Evolutionary conservation across 2,329 filamentous ascomycete species (phyloP), one percentile per base, ranked within the genome.

Genomic region (Penicillium sp.): DNA sequence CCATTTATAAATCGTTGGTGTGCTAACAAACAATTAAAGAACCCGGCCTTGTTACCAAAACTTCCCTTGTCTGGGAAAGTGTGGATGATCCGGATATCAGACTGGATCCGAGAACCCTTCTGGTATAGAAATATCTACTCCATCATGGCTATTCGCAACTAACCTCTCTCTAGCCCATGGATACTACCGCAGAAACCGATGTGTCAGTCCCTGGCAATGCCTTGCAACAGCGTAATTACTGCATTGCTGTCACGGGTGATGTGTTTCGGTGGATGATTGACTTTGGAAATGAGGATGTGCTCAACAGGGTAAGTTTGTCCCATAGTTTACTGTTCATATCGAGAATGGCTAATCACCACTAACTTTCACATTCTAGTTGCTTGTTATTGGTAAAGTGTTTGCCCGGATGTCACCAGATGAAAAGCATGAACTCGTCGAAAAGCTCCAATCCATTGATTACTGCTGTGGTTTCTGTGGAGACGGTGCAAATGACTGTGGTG

Each of bases 381-480:
- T 99, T 58, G 89, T 97, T 38, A 87, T 86, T 58, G 93, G 94
- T 28, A 94, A 95, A 77, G 92, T 99, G 1, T 99, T 96, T 77
- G 96, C 95, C 4, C 90, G 95, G 69, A 99, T 99, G 95, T 98
- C 94, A 1, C 96, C 95, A 0, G 96, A 99, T 74, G 95, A 99
- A 78, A 99, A 99, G 76, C 93, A 97, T 74, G 96, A 99, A 76
- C 83, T 99, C 1, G 93, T 99, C 2, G 95, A 98, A 76, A 99
- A 97, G 76, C 84, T 99, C 3, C 96, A 99, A 76, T 94, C 91
- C 70, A 92, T 99, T 66, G 94, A 93, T 75, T 99, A 97, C 77
- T 96, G 91, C 70, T 92, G 89, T 68, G 95, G 95, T 30, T 99
- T 99, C 79, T 99, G 95, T 72, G 95, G 95, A 49, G 95, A 99